Base-by-base conservation (phyloP, 495 filamentous ascomycete species). In the Penicillium diatomitis region DNA sequence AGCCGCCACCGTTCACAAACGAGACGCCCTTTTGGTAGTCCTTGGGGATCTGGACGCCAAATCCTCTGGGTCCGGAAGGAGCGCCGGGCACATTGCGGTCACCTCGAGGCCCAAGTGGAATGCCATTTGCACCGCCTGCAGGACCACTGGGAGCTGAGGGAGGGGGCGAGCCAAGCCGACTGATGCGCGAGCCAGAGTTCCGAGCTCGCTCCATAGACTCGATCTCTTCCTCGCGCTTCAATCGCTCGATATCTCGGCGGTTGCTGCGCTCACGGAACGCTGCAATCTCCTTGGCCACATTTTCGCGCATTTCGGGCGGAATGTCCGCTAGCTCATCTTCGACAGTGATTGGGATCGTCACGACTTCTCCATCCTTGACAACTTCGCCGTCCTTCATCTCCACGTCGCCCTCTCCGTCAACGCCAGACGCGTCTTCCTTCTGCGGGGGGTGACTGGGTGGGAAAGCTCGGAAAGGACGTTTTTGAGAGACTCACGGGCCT, bases 321-420 rank as follows among this genome's bases (percentile, higher is more conserved):
- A 99, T 95, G 58, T 99, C 94, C 37, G 88, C 85, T 31, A 99
- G 74, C 57, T 99, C 92, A 61, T 99, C 92, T 55, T 99, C 92
- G 29, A 84, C 78, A 6, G 87, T 86, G 34, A 95, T 78, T 4
- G 88, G 85, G 51, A 96, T 96, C 38, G 88, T 96, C 53, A 96
- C 84, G 32, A 96, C 84, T 68, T 95, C 90, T 32, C 61, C 66
- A 49, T 87, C 80, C 40, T 71, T 67, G 10, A 72, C 71, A 6
- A 69, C 71, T 4, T 80, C 74, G 8, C 63, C 74, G 53, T 89
- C 84, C 43, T 74, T 77, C 87, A 95, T 92, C 4, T 72, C 60
- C 9, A 65, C 73, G 57, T 95, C 88, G 3, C 83, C 87, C 54
- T 87, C 81, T n/a, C 60, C 62, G 48, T 84, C 80, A 27, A 73